Base-by-base conservation (phyloP, 2,329 filamentous ascomycete species). In the Gnomoniopsis sp. region DNA sequence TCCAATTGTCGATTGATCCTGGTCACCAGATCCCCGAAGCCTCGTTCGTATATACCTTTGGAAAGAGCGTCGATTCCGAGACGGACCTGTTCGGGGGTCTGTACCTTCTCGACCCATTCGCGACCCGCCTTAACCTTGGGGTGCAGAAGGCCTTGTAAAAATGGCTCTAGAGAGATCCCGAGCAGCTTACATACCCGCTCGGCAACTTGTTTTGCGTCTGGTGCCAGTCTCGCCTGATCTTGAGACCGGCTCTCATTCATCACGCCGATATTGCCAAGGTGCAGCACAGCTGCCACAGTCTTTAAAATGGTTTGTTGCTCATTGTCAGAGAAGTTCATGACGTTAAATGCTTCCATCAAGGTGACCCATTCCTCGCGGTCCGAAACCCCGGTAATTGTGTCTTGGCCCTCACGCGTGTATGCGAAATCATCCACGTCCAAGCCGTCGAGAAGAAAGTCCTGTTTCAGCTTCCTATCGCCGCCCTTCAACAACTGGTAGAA, bases 81-180 rank as follows among this genome's bases (percentile, higher is more conserved):
- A 23, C 91, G 89, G 48, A 97, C 96, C 71, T 99, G 95, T 64
- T 99, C 96, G 0, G 95, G 93, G 1, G 93, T 98, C 71, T 99
- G 95, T 1, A 96, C 93, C 72, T 98, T 99, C 70, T 98, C 93
- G 2, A 99, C 95, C 95, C 93, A 98, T 75, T 99, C 95, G 54
- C 93, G 86, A 21, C 95, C 95, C 46, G 95, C 95, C 74, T 96
- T 97, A 44, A 99, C 96, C 59, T 87, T 90, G 11, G 95, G 95
- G 69, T 98, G 95, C 12, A 99, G 80, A 6, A 99, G 78, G 0
- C 91, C 93, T 70, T 92, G 90, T 12, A 96, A 80, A 64, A 99
- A 99, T 1, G 89, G 85, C 43, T 97, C 93, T 0, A 89, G 70
- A 2, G 90, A 84, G 19, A 99, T 93, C 0, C 93, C 93, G 6